Conservation (phyloP, 192 early-diverging fungal genomes). For the Linnemannia elongata region DNA sequence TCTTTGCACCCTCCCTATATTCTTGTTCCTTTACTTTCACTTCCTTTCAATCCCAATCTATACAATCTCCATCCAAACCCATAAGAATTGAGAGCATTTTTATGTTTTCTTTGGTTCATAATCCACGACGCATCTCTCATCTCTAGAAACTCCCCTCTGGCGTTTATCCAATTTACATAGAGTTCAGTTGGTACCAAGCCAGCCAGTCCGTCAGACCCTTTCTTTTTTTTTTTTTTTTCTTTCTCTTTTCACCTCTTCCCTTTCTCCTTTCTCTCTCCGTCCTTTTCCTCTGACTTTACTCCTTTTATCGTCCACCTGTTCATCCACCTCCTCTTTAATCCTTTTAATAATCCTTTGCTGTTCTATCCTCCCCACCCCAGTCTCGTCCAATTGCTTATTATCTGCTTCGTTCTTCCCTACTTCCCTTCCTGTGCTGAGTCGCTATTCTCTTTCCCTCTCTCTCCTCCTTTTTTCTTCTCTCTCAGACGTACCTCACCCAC, state of each 20-base stretch:
- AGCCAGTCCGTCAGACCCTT: not conserved
- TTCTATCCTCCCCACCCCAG: not conserved
- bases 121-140: slow-evolving; percentile 1
- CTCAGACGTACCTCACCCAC: not conserved
- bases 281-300: not conserved
- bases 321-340: not conserved
- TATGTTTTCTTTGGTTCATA: slow-evolving; percentile 8
- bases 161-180: no score
- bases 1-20: no score
- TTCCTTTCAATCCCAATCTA: not conserved
- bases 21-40: not conserved
- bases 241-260: not conserved
- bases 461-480: slow-evolving; percentile 4
- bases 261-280: not conserved
- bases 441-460: not conserved
- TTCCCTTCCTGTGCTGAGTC: no score
- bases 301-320: not conserved
- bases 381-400: not conserved
- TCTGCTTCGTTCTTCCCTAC: no score
- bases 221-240: not conserved
- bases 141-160: not conserved
- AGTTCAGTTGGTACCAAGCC: not conserved
- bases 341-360: not conserved
- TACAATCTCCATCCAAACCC: not conserved
- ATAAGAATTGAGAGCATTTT: not conserved